These are phyloP conservation scores for Alternaria incomplexa DNA, from an alignment of 2,329 filamentous ascomycete genomes.

Conservation along the genomic window DNA sequence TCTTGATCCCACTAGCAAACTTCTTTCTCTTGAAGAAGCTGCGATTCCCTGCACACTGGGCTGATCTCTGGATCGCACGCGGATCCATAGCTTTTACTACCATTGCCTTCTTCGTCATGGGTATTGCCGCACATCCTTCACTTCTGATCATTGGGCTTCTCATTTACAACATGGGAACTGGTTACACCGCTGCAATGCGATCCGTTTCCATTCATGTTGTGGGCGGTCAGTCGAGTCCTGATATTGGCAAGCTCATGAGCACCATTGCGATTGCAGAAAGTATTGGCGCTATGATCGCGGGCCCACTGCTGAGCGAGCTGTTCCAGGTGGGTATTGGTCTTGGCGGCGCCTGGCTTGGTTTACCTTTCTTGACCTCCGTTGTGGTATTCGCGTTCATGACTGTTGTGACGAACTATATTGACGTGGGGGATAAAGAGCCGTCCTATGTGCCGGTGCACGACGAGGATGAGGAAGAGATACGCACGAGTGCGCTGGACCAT, in stretches of 20 bases:
- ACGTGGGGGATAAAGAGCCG: slow-evolving; percentile 27
- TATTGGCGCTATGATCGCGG: slow-evolving; percentile 56
- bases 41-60: slow-evolving; percentile 47
- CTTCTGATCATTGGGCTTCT: slow-evolving; percentile 54
- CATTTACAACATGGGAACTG: slow-evolving; percentile 57
- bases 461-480: slow-evolving; percentile 20
- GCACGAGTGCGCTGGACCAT: slow-evolving; percentile 20
- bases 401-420: slow-evolving; percentile 36
- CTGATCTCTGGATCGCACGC: slow-evolving; percentile 56
- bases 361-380: slow-evolving; percentile 49
- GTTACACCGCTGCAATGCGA: slow-evolving; percentile 55
- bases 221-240: slow-evolving; percentile 49
- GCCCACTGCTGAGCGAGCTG: slow-evolving; percentile 53
- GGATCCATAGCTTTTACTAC: slow-evolving; percentile 53
- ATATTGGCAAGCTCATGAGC: slow-evolving; percentile 58
- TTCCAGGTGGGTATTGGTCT: slow-evolving; percentile 56
- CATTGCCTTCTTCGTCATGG: slow-evolving; percentile 55
- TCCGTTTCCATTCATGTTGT: slow-evolving; percentile 57
- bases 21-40: slow-evolving; percentile 46
- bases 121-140: slow-evolving; percentile 51
- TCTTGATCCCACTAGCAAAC: slow-evolving; percentile 53
- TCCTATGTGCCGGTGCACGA: slow-evolving; percentile 25
- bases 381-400: slow-evolving; percentile 33
- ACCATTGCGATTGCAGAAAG: slow-evolving; percentile 57
- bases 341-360: slow-evolving; percentile 55